Conservation (phyloP, 2,329 filamentous ascomycete genomes). For the Akanthomyces muscarius region DNA sequence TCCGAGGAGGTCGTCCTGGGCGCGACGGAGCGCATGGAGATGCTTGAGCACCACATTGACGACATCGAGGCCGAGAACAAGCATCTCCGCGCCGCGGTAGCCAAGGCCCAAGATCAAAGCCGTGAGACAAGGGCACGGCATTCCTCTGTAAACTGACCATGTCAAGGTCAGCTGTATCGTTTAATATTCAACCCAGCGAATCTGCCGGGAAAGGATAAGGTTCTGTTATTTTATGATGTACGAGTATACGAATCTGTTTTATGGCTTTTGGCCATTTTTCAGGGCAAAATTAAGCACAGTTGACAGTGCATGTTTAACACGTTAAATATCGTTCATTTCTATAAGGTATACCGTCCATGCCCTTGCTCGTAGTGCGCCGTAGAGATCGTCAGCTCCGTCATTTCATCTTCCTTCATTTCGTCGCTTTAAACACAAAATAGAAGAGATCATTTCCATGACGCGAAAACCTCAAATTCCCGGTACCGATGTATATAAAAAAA, state of each 20-base stretch:
- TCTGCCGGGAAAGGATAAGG: background rate
- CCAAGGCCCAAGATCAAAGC: conserved; percentile 1
- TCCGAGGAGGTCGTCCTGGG: conserved; percentile 64
- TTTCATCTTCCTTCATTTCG: no score
- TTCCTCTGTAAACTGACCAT: background rate
- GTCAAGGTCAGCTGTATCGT: background rate
- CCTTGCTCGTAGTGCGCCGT: conserved; percentile 8
- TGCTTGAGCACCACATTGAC: conserved; percentile 49
- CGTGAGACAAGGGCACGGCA: conserved; percentile 1
- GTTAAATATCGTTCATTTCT: conserved; percentile 1
- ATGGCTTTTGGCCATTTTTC: background rate
- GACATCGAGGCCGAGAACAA: conserved; percentile 47
- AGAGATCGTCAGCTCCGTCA: background rate
- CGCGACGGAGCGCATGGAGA: conserved; percentile 59
- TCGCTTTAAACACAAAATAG: no score
- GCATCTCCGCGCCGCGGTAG: conserved; percentile 19
- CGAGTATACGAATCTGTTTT: background rate
- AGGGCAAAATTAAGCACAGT: background rate
- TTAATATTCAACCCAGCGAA: background rate
- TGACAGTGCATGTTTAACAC: background rate
- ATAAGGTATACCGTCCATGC: conserved; percentile 7
- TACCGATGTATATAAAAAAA: background rate
- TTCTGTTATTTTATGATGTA: background rate
- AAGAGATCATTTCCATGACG: no score
- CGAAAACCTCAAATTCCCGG: background rate